Conservation (phyloP, 2,329 filamentous ascomycete species). For the Dactylellina leptospora region DNA sequence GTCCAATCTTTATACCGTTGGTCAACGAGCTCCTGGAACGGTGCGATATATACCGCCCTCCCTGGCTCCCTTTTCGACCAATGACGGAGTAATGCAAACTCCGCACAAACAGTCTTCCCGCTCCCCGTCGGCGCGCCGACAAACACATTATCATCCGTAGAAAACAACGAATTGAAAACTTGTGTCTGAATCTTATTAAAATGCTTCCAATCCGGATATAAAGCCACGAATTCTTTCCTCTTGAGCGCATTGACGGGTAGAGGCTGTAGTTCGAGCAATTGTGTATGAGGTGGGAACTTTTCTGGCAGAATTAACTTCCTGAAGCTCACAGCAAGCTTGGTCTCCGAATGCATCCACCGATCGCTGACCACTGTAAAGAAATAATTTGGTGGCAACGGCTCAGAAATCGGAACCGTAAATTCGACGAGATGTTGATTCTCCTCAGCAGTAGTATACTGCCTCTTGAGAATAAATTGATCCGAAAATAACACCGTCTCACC, state of each 20-base stretch:
- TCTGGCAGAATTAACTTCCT: conserved; percentile 93
- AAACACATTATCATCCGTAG: conserved; percentile 91
- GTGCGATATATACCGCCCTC: conserved; percentile 90
- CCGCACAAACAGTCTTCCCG: conserved; percentile 95
- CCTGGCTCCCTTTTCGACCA: conserved; percentile 78
- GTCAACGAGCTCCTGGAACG: conserved; percentile 92
- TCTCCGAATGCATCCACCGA: conserved; percentile 98
- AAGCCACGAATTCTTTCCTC: conserved; percentile 77
- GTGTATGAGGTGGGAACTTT: conserved; percentile 93
- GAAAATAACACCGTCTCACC: conserved; percentile 95
- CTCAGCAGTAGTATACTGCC: conserved; percentile 84
- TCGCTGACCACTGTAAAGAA: conserved; percentile 96
- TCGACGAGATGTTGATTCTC: conserved; percentile 94
- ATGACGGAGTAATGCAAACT: conserved; percentile 88
- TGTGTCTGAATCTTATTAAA: conserved; percentile 99
- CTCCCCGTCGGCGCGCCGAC: conserved; percentile 91
- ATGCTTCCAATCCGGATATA: conserved; percentile 84
- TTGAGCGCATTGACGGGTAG: conserved; percentile 89
- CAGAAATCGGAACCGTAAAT: conserved; percentile 93
- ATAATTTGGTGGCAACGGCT: conserved; percentile 98
- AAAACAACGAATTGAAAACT: conserved; percentile 91
- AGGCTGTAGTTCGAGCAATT: conserved; percentile 88
- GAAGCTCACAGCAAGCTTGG: conserved; percentile 90
- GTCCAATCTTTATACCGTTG: conserved; percentile 84
- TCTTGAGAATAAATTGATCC: conserved; percentile 90